A percentile compares a stretch with the other conserved stretches of the same genome.
Conservation (phyloP, 257 asterid genomes). For the Phtheirospermum japonicum region DNA sequence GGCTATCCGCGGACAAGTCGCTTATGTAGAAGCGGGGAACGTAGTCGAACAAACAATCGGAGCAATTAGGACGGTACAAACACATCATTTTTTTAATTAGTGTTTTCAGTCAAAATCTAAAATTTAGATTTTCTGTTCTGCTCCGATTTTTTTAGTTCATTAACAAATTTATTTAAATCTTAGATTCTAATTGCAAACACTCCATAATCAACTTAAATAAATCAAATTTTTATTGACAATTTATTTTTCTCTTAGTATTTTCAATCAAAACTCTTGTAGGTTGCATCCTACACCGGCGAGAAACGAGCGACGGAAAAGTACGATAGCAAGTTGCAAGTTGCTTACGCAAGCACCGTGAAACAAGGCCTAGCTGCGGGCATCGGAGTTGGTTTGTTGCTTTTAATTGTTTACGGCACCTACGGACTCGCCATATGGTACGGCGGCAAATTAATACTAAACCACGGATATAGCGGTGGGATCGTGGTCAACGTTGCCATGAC, state of each 20-base stretch:
- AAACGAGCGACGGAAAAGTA: slow-evolving; percentile 45
- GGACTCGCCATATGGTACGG: slow-evolving; percentile 71
- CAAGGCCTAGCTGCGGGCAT: slow-evolving; percentile 62
- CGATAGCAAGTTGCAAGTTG: slow-evolving; percentile 39
- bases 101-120: too few relatives aligned
- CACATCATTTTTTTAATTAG: too few relatives aligned
- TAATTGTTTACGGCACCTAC: slow-evolving; percentile 39
- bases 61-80: slow-evolving; percentile 63
- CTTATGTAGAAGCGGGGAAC: slow-evolving; percentile 60
- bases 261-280: slow-evolving; percentile 41
- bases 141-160: too few relatives aligned
- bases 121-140: too few relatives aligned
- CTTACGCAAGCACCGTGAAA: slow-evolving; percentile 38
- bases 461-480: slow-evolving; percentile 49
- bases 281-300: slow-evolving; percentile 72
- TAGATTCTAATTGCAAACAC: too few relatives aligned
- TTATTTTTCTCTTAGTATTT: too few relatives aligned
- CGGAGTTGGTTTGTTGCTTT: slow-evolving; percentile 47
- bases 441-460: slow-evolving; percentile 42
- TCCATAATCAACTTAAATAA: too few relatives aligned
- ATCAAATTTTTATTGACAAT: too few relatives aligned
- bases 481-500: slow-evolving; percentile 53
- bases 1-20: slow-evolving; percentile 44
- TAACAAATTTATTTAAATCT: too few relatives aligned
- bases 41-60: slow-evolving; percentile 62